Evolutionary conservation across 192 early-diverging fungal genomes (phyloP), one percentile per base, ranked within the genome.

Genomic region (Entrophospora sp.): DNA sequence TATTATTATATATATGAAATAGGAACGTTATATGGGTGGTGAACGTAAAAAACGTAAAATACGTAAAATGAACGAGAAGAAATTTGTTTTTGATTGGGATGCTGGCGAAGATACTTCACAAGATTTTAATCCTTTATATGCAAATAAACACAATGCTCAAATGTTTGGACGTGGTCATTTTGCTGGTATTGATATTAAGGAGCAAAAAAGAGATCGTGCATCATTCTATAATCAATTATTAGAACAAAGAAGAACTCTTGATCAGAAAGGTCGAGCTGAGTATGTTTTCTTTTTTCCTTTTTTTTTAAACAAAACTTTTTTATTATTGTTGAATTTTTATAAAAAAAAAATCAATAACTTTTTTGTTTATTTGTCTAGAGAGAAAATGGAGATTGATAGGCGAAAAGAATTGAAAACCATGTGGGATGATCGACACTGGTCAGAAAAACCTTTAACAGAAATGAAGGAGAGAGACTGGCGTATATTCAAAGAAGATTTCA

Each of bases 401-500:
- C 69, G 72, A 25, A 86, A 82, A 72, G 90, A 91, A 53, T 76
- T 80, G 24, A 88, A 85, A 68, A 73, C 73, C 14, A 85, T 81
- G 34, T 90, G 85, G 80, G 94, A 96, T 61, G 92, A 94, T 73
- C 83, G 95, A 20, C 95, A 98, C 72, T 99, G 97, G 97, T 77
- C 83, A 22, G 91, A 94, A 30, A 99, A 99, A 68, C 83, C 86
- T 12, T 75, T 98, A 67, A 64, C 65, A 7, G 87, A 97, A 53
- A 99, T 99, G 97, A 83, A 77, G 49, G 94, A 97, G 73, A 81
- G 97, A 66, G 97, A 99, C 67, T 99, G 97, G 97, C 89, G 97
- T 73, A 99, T 99, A 58, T 97, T 99, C 76, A 95, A 94, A 63
- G 97, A 99, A 74, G 97, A 99, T 69, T 97, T 89, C 74, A 92